Evolutionary conservation across 495 filamentous ascomycete species (phyloP), one percentile per base, ranked within the genome.

Genomic region (Apiosordaria backusii): DNA sequence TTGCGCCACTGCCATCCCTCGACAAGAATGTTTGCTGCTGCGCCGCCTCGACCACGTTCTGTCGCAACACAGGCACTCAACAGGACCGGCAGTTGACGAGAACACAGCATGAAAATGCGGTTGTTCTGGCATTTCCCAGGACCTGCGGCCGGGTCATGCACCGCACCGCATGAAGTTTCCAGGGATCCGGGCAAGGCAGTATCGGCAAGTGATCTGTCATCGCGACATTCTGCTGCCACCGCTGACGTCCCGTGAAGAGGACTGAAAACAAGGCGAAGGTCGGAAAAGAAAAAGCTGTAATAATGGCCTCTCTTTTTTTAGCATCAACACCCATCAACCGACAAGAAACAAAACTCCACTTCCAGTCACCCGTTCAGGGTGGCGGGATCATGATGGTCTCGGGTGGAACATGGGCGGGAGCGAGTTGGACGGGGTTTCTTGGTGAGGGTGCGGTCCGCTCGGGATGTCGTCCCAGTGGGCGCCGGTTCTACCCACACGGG

Each of bases 21-120:
- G 22, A 25, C 10, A 53, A 50, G 16, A 54, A 57, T 57, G 59
- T 64, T 27, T 29, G 24, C 23, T 25, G 22, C 62, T 57, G 66
- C 57, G 66, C 66, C 61, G 0, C 61, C 35, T 61, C 61, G 19
- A 27, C 61, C 65, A 67, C 65, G 61, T 67, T 67, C 29, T 65
- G 10, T 55, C 45, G 29, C 57, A 50, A 57, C 54, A 29, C 40
- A 25, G 66, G 26, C 62, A 50, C 57, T 27, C 26, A n/a, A 57
- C 62, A 29, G n/a, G 62, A 55, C 25, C 66, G 66, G 66, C 62
- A 68, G 62, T 68, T 61, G 66, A 57, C 23, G 22, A 68, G 58
- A 58, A 58, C 66, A 68, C 66, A 61, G 66, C 66, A 64, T 64
- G 57, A 50, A 26, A 57, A 29, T 22, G 9, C 35, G 40, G 53